phyloP scores from a whole-genome alignment of 2,329 filamentous ascomycete genomes.

The Phialemonium atrogriseum region DNA sequence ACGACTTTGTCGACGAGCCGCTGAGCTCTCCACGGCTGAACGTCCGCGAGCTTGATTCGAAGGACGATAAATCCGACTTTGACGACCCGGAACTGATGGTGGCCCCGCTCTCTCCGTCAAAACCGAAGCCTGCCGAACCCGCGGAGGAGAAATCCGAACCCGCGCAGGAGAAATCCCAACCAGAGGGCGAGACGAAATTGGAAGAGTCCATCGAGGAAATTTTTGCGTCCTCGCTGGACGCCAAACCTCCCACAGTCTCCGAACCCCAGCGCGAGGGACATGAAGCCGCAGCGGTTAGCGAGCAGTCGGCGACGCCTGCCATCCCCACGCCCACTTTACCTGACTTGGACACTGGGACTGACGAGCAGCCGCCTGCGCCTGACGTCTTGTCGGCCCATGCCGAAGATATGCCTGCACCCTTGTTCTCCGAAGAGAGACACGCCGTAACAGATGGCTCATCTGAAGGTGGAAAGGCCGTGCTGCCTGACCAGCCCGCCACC shows the following conservation, averaged over 20 bases:
- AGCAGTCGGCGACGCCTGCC: conserved; percentile 14
- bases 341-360: conserved; percentile 1
- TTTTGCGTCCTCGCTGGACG: too few relatives aligned
- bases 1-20: conserved; percentile 72
- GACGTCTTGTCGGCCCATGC: conserved; percentile 20
- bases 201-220: neutral
- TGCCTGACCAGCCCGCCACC: neutral
- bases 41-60: conserved; percentile 32
- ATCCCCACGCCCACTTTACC: conserved; percentile 18
- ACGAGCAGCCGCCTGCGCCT: conserved; percentile 1
- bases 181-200: too few relatives aligned
- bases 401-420: conserved; percentile 56
- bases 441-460: too few relatives aligned
- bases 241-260: too few relatives aligned
- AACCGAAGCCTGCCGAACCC: conserved; percentile 17
- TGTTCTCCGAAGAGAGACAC: conserved; percentile 39
- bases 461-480: too few relatives aligned
- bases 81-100: conserved; percentile 50
- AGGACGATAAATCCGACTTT: conserved; percentile 43
- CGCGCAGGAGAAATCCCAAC: too few relatives aligned
- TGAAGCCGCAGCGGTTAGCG: too few relatives aligned
- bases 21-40: conserved; percentile 60
- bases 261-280: too few relatives aligned
- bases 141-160: conserved; percentile 6
- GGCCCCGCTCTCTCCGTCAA: conserved; percentile 48